Base-by-base conservation (phyloP, 192 early-diverging fungal genomes). In the Ambispora gerdemannii region DNA sequence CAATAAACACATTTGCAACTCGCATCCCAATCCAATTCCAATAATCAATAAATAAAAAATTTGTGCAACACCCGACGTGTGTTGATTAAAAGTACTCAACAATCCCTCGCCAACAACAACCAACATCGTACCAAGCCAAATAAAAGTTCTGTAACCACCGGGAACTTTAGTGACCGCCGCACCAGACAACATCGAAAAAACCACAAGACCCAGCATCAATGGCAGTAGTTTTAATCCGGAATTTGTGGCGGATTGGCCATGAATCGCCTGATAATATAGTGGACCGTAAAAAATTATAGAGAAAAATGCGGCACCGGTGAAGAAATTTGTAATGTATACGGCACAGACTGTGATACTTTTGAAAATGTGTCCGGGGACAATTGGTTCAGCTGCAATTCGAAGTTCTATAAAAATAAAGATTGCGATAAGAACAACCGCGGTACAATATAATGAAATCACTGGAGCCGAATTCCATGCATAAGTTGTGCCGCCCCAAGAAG, bases 161-260 rank as follows among this genome's bases (percentile, higher is more conserved):
- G 76, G 72, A 49, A 82, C 84, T n/a, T n/a, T n/a, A 50, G 79
- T 77, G 58, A 89, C 71, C 71, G 81, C 75, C 56, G 83, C 74
- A 32, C 85, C 84, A 0, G 83, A 79, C 0, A 76, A 79, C 2
- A 86, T 77, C 8, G 87, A 84, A 3, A 83, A 81, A 13, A 81
- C 52, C 49, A 86, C 81, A 0, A 88, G 75, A 36, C 80, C 77
- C 51, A 77, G 64, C 72, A 89, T 82, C 36, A 84, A 88, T 1
- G 88, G 90, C 17, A 91, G 71, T 4, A 88, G 78, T 65, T 85
- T 82, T 15, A 89, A 71, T 30, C 90, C 90, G 30, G 87, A 78
- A 15, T 69, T 36, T 0, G 83, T 90, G 4, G 84, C 75, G 50
- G 78, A 69, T 8, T 80, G 81, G 20, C 76, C 72, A 72, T 84